Evolutionary conservation across 2,329 filamentous ascomycete genomes (phyloP), one percentile per base, ranked within the genome.

Genomic region (Chalaropsis ovoidea): DNA sequence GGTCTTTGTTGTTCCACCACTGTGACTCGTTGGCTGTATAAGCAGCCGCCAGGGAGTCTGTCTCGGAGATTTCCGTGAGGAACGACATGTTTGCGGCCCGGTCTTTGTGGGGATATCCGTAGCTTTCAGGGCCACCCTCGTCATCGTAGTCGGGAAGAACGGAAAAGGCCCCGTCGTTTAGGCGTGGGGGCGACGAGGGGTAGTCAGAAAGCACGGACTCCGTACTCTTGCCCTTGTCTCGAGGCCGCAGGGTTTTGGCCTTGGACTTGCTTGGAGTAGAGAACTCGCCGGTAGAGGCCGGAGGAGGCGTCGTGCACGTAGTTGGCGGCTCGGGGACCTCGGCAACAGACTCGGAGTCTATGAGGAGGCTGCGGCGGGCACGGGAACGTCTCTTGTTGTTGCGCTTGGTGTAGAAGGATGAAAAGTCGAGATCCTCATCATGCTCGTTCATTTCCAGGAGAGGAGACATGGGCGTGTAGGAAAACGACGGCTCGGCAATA

Each of bases 131-230:
- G 13, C n/a, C 45, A 47, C 58, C 56, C 17, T 65, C 66, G 56
- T 64, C 63, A n/a, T 67, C 61, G 27, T 61, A 65, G 11, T 67
- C 66, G 17, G 66, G 66, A 35, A 67, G 61, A 4, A 65, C 62
- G 3, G 66, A 67, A 42, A 67, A 65, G 13, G 63, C 63, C 13
- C 66, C 66, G 13, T 67, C 66, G 13, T 67, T 67, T 13, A 67
- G 63, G 19, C 63, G 63, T 6, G 63, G 63, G 6, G 63, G 63
- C 2, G 63, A 65, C 2, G 63, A 11, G n/a, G 63, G 63, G 10
- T 62, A 63, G 17, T 67, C 63, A n/a, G 66, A 67, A 10, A 65
- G 39, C 22, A 67, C 58, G 17, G 66, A 67, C 52, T 67, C 66
- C 5, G 60, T 61, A 13, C 66, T 67, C 27, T 60, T 62, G n/a